These are phyloP conservation scores for Pseudognaphalium luteoalbum DNA, from an alignment of 129 eudicot genomes.

Conservation along the genomic window DNA sequence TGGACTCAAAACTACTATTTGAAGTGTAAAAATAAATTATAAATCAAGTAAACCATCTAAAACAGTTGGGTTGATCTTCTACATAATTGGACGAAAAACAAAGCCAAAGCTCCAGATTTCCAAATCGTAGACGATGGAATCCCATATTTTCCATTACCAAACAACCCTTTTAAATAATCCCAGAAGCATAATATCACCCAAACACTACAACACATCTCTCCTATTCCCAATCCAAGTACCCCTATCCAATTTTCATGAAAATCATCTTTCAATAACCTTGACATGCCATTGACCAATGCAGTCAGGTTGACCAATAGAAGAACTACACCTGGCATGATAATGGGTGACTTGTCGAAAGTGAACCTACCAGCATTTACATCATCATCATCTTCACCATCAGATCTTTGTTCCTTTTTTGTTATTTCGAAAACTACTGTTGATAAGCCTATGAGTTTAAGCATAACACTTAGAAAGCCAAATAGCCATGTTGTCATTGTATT, in stretches of 20 bases:
- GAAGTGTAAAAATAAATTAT: conserved; percentile 7
- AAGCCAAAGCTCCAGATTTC: conserved; percentile 45
- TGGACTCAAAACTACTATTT: neutral
- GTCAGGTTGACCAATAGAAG: conserved; percentile 42
- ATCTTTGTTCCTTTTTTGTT: conserved; percentile 44
- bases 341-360: conserved; percentile 47
- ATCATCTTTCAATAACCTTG: conserved; percentile 11
- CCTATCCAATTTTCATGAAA: neutral
- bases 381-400: neutral
- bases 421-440: conserved; percentile 44
- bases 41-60: conserved; percentile 3
- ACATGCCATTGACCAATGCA: conserved; percentile 34
- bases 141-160: conserved; percentile 57
- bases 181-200: conserved; percentile 38
- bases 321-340: conserved; percentile 42
- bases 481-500: conserved; percentile 40
- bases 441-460: conserved; percentile 47
- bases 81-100: conserved; percentile 35
- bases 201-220: conserved; percentile 45
- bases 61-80: conserved; percentile 26
- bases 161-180: conserved; percentile 54
- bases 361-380: conserved; percentile 35
- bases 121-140: conserved; percentile 39
- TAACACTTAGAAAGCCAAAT: conserved; percentile 33
- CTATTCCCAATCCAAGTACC: conserved; percentile 14